Percentiles rank a stretch among this genome's conserved stretches.
phyloP scores from a whole-genome alignment of 306 rosid species.

The Erythrophleum fordii region DNA sequence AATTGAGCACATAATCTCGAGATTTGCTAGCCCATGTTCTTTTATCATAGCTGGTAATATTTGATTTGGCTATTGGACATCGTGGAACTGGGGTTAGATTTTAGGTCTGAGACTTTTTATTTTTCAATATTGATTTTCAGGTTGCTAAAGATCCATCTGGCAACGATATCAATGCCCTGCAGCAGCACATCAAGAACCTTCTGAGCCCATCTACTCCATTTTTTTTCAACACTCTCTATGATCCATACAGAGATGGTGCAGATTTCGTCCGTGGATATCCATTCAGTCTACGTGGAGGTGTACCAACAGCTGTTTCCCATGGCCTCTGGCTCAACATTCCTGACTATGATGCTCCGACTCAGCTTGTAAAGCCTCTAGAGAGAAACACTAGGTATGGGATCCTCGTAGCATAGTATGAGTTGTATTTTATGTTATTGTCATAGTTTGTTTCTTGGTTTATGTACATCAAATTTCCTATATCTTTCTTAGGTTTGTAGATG shows the following conservation, averaged over 20 bases:
- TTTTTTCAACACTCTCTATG: constrained; percentile 84
- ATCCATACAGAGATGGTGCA: constrained; percentile 81
- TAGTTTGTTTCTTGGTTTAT: not conserved
- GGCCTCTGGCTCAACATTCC: constrained; percentile 93
- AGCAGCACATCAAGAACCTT: constrained; percentile 82
- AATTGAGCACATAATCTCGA: not conserved
- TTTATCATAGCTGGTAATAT: not conserved
- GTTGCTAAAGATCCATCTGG: constrained; percentile 88
- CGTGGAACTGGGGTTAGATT: not conserved
- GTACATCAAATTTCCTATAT: not conserved
- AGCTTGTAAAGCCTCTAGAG: constrained; percentile 86
- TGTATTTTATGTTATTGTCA: not conserved
- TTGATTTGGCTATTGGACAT: not conserved
- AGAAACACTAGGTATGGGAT: constrained; percentile 67
- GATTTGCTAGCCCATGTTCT: not conserved
- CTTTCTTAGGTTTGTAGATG: constrained; percentile 74
- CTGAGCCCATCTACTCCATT: constrained; percentile 78
- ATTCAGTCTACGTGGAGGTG: constrained; percentile 76
- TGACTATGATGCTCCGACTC: constrained; percentile 91
- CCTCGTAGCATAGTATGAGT: not conserved
- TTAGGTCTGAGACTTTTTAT: not conserved
- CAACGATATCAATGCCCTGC: constrained; percentile 72
- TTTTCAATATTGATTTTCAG: constrained; percentile 40
- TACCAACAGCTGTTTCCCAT: constrained; percentile 80
- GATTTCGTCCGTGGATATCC: constrained; percentile 93